A percentile compares a stretch with the other conserved stretches of the same genome.
phyloP scores from a whole-genome alignment of 768 basidiomycete genomes.

The Hebeloma cylindrosporum region DNA sequence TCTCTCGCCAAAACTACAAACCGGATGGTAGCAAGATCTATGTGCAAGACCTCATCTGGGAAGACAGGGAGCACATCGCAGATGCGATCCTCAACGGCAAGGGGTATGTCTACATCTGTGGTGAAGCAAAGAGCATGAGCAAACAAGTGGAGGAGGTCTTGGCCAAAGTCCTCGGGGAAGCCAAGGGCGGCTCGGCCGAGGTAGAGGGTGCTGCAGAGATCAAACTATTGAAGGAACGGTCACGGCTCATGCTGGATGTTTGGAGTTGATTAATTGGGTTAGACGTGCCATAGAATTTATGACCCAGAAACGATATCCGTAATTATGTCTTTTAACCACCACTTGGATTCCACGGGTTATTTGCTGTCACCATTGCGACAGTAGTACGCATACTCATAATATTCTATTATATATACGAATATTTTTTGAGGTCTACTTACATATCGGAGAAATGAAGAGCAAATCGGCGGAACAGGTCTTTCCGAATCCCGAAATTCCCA shows the following conservation, averaged over 20 bases:
- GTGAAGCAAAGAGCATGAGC: constrained; percentile 96
- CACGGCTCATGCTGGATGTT: constrained; percentile 82
- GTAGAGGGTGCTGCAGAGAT: constrained; percentile 90
- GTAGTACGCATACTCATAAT: not conserved
- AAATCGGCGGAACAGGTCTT: not conserved
- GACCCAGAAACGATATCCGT: constrained; percentile 11
- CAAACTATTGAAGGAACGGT: constrained; percentile 94
- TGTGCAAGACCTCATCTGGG: constrained; percentile 96
- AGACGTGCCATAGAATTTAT: constrained; percentile 12
- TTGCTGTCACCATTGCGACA: not conserved
- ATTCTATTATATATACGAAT: constrained; percentile 2
- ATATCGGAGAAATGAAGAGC: too few species aligned
- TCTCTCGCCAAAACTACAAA: constrained; percentile 90
- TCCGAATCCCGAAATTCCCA: constrained; percentile 18
- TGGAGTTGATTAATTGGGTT: constrained; percentile 68
- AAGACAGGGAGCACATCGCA: constrained; percentile 78
- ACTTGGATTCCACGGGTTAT: too few species aligned
- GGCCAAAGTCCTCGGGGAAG: constrained; percentile 82
- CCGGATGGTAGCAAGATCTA: constrained; percentile 95
- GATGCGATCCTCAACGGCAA: constrained; percentile 91
- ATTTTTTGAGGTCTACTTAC: not conserved
- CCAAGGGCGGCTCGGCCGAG: constrained; percentile 86
- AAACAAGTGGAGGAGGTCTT: constrained; percentile 92
- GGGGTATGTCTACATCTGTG: constrained; percentile 97
- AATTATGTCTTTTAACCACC: not conserved